Conservation (phyloP, 768 basidiomycete species). For the Pleurotus pulmonarius region DNA sequence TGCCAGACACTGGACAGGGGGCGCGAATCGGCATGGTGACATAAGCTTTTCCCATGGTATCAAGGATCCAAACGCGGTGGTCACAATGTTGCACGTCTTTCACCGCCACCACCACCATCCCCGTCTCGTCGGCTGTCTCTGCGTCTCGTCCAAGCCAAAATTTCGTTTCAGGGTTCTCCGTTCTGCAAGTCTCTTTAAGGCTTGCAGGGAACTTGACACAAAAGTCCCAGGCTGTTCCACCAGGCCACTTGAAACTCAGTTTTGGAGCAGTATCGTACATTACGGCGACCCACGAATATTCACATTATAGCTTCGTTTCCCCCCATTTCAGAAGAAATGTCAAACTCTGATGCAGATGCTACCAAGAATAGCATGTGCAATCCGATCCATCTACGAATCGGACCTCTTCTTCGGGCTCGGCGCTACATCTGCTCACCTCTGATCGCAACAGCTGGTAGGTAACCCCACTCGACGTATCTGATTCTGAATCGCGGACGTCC, state of each 20-base stretch:
- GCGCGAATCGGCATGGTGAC: neutral
- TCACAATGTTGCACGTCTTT: neutral
- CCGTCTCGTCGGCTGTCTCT: too few species aligned
- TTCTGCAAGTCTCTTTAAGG: neutral
- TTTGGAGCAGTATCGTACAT: neutral
- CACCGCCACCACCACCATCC: neutral
- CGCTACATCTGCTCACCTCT: slow-evolving; percentile 4
- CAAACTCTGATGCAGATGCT: neutral
- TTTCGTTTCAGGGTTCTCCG: neutral
- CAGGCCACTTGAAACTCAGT: neutral
- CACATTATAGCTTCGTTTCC: neutral
- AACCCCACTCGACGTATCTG: neutral
- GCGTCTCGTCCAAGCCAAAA: neutral
- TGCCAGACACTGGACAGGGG: slow-evolving; percentile 14
- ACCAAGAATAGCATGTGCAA: neutral
- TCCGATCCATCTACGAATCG: neutral
- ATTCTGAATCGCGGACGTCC: neutral
- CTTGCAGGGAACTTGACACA: neutral
- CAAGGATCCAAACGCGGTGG: too few species aligned
- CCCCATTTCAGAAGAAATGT: neutral
- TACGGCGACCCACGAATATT: neutral
- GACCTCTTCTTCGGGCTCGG: neutral
- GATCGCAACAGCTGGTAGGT: slow-evolving; percentile 1
- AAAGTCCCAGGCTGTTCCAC: neutral
- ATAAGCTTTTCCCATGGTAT: slow-evolving; percentile 4